Conservation (phyloP, 2,329 filamentous ascomycete genomes). For the Cadophora luteo-olivacea region DNA sequence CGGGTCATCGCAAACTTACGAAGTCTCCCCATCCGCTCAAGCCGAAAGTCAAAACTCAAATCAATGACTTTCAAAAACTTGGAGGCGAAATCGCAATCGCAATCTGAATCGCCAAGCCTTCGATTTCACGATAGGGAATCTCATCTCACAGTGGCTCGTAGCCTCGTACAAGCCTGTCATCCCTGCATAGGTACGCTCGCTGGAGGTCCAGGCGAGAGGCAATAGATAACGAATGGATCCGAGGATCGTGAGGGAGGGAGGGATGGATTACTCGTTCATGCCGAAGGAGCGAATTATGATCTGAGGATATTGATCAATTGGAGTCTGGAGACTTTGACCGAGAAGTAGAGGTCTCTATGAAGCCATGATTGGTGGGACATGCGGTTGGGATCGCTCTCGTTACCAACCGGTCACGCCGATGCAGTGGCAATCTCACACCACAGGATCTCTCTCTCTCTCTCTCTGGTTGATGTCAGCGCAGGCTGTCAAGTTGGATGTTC, state of each 20-base stretch:
- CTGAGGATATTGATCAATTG: not conserved
- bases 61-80: not conserved
- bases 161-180: not conserved
- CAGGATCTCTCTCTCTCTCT: not conserved
- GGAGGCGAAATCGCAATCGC: not conserved
- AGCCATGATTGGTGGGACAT: not conserved
- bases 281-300: not conserved
- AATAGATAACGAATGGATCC: constrained; percentile 7
- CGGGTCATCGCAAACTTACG: not conserved
- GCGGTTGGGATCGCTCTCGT: not conserved
- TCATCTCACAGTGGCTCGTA: not conserved
- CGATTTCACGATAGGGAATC: not conserved
- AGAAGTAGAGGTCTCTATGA: not conserved
- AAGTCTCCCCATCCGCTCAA: not conserved
- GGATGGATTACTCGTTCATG: not conserved
- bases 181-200: not conserved
- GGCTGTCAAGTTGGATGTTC: not conserved
- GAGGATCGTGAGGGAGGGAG: not conserved
- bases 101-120: constrained; percentile 1
- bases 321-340: not conserved
- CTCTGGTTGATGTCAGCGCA: not conserved
- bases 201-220: not conserved
- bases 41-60: not conserved
- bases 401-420: constrained; percentile 14
- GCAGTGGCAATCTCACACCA: not conserved